Conservation (phyloP, 768 basidiomycete genomes). For the Daedaleopsis sinensis region DNA sequence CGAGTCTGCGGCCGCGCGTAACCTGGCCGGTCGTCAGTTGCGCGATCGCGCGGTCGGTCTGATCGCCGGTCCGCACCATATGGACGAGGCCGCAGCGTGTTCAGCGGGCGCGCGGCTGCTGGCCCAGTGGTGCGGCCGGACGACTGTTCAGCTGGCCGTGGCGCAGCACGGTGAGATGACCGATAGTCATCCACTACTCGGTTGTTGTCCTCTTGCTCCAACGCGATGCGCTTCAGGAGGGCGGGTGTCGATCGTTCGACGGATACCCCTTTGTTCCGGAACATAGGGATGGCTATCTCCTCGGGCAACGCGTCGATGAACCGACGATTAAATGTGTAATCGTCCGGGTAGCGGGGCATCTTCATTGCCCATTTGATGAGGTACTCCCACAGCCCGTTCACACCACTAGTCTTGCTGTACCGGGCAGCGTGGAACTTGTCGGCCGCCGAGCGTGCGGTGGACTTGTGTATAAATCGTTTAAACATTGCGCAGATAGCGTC, state of each 20-base stretch:
- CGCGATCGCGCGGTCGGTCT: no score
- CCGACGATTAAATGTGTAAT: background rate
- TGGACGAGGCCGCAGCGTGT: no score
- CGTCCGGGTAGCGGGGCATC: background rate
- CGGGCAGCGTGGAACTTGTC: background rate
- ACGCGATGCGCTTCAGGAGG: background rate
- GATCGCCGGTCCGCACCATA: no score
- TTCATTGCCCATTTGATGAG: background rate
- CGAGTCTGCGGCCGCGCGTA: no score
- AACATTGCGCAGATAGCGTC: background rate
- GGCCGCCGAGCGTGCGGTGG: background rate
- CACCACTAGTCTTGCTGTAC: background rate
- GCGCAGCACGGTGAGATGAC: background rate
- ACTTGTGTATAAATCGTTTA: background rate
- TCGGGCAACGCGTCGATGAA: background rate
- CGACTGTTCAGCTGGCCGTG: no score
- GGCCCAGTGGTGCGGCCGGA: no score
- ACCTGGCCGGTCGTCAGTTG: no score
- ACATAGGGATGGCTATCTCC: background rate
- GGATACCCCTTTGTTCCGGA: background rate
- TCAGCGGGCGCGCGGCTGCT: no score
- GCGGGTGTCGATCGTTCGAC: background rate
- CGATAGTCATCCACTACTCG: background rate
- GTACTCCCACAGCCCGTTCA: constrained; percentile 1
- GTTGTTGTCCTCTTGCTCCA: constrained; percentile 1